Evolutionary conservation across 1,284 basidiomycete species (phyloP), one percentile per base, ranked within the genome.

Genomic region (Malassezia vespertilionis): DNA sequence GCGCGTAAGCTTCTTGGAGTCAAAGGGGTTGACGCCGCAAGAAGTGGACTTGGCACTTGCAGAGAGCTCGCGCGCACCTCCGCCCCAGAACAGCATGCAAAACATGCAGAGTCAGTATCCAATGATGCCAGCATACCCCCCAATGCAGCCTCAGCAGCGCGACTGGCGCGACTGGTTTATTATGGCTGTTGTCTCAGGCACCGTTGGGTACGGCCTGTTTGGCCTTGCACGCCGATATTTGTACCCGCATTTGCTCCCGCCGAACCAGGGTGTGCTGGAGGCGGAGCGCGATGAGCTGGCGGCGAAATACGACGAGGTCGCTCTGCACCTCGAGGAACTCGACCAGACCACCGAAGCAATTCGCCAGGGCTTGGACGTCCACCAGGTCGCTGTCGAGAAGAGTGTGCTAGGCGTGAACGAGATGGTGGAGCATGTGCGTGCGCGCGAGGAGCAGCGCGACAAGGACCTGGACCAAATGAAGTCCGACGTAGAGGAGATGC

Each of bases 241-340:
- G 22, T 73, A 85, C 12, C 93, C 93, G 0, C 86, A 96, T 71
- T 79, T 97, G 3, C 81, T 81, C 69, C 90, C 93, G 8, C 91
- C 91, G 2, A 80, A 82, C 2, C 78, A 82, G 3, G 85, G 86
- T 15, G 83, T 86, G 3, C 95, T 96, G 67, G 86, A 93, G 73
- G 78, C 80, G 43, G 89, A 93, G 55, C 80, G 84, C 20, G 80
- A 86, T 56, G 82, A 82, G 2, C 77, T 97, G 41, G 81, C 81
- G 8, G 82, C 83, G 27, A 88, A 95, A 63, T 97, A 95, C 69
- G 91, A 96, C 71, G 86, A 84, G 15, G 89, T 89, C 1, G 84
- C 89, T 58, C 61, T 65, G 11, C 73, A 75, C 46, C 75, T 77
- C 7, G 71, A 82, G 57, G 83, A 88, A 56, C 83, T 97, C 36